Evolutionary conservation across 768 basidiomycete species (phyloP), one percentile per base, ranked within the genome.

Genomic region (Agaricus sinodeliciosus): DNA sequence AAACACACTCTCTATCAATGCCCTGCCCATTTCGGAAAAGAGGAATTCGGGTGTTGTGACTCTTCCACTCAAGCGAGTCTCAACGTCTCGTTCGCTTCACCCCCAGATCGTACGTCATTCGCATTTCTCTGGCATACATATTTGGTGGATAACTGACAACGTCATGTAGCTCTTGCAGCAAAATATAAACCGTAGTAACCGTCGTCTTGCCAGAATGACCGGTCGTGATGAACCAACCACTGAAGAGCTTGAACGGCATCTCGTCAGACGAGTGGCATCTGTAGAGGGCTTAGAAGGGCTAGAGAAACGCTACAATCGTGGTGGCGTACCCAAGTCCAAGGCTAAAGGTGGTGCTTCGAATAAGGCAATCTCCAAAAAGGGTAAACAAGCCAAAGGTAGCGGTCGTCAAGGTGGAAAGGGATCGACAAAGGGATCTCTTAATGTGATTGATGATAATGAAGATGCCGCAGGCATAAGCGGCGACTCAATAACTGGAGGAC

Each of bases 131-230:
- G 35, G 37, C 26, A 35, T 26, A 26, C 25, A 31, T 28, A 26
- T 34, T 39, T n/a, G 16, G 25, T 42, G 16, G 12, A 31, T 27
- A n/a, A 61, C 31, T 31, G 8, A 31, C 11, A 31, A 48, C 58
- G 19, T 47, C 52, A 22, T 62, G 28, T 56, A 85, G 83, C 59
- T 77, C 47, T 67, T 82, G 47, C 83, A 84, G 61, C 82, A 80
- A 63, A 76, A 81, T 60, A 75, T 79, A 40, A 84, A 81, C 58
- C 78, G 73, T 41, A 73, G 72, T 36, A 64, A 75, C 42, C 71
- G 66, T 49, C 82, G 85, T 36, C 71, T 80, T 31, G 78, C 81
- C 12, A 71, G 69, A 37, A 82, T 85, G 78, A 78, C 75, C 3
- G 77, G 81, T n/a, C 69, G 72, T 26, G 58, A 61, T 22, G 67